Evolutionary conservation across 2,329 filamentous ascomycete genomes (phyloP).

Genomic region (Dichotomopilus funicola): DNA sequence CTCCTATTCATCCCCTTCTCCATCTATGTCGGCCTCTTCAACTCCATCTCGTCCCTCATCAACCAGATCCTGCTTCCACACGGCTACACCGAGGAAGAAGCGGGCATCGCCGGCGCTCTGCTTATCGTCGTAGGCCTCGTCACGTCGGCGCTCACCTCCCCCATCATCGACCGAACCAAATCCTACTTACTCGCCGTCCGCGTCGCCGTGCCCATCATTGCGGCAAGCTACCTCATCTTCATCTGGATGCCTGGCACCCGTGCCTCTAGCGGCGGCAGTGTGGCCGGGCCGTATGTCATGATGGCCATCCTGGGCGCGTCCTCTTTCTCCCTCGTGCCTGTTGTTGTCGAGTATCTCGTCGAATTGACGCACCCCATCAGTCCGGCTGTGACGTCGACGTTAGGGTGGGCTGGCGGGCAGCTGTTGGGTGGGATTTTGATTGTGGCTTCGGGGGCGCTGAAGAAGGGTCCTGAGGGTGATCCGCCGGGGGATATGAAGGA

Average conservation of each 20-base stretch:
- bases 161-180: conserved; percentile 80
- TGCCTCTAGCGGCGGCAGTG: conserved; percentile 26
- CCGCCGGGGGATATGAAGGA: conserved; percentile 68
- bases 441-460: conserved; percentile 70
- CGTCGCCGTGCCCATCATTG: conserved; percentile 67
- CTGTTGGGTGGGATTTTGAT: conserved; percentile 80
- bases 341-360: conserved; percentile 79
- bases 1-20: conserved; percentile 74
- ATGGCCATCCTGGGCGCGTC: conserved; percentile 71
- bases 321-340: conserved; percentile 72
- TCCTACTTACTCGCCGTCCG: conserved; percentile 69
- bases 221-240: conserved; percentile 65
- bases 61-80: conserved; percentile 88
- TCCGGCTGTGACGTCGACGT: conserved; percentile 75
- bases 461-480: conserved; percentile 41
- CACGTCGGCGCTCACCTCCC: conserved; percentile 66
- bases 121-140: conserved; percentile 86
- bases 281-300: conserved; percentile 68
- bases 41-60: conserved; percentile 77
- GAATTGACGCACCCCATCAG: conserved; percentile 82
- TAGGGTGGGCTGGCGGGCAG: conserved; percentile 84
- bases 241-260: conserved; percentile 69
- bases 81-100: conserved; percentile 73
- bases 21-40: conserved; percentile 88
- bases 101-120: conserved; percentile 82